These are phyloP conservation scores for Chrysophaeum taylorii DNA, from an alignment of 352 stramenopile species.

Conservation along the genomic window DNA sequence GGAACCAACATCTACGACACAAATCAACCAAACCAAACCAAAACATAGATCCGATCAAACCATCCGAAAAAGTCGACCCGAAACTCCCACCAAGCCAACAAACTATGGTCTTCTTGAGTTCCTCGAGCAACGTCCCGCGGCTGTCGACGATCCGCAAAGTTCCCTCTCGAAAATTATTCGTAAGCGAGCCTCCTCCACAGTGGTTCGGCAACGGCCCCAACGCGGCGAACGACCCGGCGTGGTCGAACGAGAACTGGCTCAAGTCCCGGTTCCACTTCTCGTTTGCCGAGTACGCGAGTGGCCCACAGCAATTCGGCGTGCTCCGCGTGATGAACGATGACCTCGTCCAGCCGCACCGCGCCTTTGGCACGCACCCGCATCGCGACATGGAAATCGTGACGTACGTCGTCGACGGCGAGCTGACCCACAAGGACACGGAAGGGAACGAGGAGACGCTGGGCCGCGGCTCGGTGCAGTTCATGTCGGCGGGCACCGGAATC, in stretches of 20 bases:
- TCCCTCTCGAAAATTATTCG: constrained; percentile 43
- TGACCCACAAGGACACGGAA: constrained; percentile 57
- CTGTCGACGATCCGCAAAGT: too few species aligned
- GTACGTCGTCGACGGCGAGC: constrained; percentile 52
- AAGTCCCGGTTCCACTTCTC: constrained; percentile 61
- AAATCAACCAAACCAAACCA: too few species aligned
- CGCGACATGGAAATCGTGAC: constrained; percentile 59
- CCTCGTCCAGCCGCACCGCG: constrained; percentile 52
- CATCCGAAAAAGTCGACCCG: too few species aligned
- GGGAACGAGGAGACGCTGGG: constrained; percentile 51
- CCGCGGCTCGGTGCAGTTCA: constrained; percentile 56
- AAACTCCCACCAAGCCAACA: too few species aligned
- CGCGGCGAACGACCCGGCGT: constrained; percentile 36
- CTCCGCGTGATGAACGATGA: constrained; percentile 70
- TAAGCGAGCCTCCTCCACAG: constrained; percentile 41
- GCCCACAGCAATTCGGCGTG: constrained; percentile 51
- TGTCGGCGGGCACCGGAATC: constrained; percentile 48
- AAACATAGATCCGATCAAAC: too few species aligned
- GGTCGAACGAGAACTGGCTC: constrained; percentile 52
- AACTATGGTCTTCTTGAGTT: too few species aligned
- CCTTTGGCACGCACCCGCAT: constrained; percentile 52
- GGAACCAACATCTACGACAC: too few species aligned
- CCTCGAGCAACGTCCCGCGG: too few species aligned
- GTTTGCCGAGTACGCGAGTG: constrained; percentile 59
- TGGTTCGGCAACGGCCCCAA: constrained; percentile 40